Evolutionary conservation across 371 early-diverging fungal genomes (phyloP).

Genomic region (Syncephalastrum racemosum): DNA sequence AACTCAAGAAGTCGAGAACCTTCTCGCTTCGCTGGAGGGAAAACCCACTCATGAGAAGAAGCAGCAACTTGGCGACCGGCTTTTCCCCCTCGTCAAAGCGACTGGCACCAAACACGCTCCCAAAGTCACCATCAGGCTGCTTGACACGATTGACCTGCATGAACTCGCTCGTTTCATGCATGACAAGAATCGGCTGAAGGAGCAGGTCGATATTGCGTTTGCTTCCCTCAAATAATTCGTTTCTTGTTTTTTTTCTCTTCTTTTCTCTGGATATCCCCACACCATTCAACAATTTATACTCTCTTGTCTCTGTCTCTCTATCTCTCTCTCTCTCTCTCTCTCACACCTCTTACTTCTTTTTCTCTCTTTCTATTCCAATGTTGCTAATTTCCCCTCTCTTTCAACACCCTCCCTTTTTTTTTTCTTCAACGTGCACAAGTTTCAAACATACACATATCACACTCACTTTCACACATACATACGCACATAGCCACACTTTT

Average conservation of each 20-base stretch:
- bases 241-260: conserved; percentile 3
- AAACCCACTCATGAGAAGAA: conserved; percentile 37
- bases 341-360: conserved; percentile 5
- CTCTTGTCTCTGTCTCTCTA: conserved; percentile 2
- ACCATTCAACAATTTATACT: neutral
- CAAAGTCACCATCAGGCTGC: conserved; percentile 35
- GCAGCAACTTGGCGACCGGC: conserved; percentile 41
- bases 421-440: no score
- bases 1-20: conserved; percentile 17
- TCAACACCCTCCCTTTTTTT: neutral
- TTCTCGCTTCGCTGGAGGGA: conserved; percentile 35
- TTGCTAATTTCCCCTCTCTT: neutral
- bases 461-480: no score
- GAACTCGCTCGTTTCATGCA: conserved; percentile 43
- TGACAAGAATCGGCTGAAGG: conserved; percentile 27
- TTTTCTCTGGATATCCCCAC: conserved; percentile 7
- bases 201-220: conserved; percentile 32
- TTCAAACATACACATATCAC: no score
- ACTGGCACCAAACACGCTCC: conserved; percentile 35
- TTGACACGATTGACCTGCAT: conserved; percentile 31
- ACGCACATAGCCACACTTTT: neutral
- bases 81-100: conserved; percentile 49
- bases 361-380: neutral
- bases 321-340: conserved; percentile 7
- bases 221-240: conserved; percentile 14